Evolutionary conservation across 345 rosid genomes (phyloP), one percentile per base, ranked within the genome.

Genomic region (Brassica carinata): DNA sequence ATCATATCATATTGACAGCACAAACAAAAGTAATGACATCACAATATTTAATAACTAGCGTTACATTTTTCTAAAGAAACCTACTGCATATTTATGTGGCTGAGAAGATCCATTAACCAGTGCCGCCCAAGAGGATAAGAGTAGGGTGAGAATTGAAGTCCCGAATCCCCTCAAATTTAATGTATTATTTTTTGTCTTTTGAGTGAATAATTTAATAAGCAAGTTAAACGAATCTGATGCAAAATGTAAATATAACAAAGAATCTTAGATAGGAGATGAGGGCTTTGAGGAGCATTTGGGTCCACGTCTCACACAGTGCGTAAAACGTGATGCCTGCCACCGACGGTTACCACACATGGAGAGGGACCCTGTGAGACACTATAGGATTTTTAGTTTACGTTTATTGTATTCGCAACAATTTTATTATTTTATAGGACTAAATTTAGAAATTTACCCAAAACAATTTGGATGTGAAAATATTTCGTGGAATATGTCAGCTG

Each of bases 231-330:
- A 68, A 38, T 76, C n/a, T 67, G 57, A 57, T 27, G 61, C 30
- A 53, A 67, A 68, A 38, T 40, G 43, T 68, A 68, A 58, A 69
- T 8, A 15, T 10, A 57, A 59, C 14, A 53, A 53, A 67, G 64
- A 45, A 38, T 40, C 9, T 26, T 67, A 11, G 1, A 48, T 7
- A 62, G 27, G 53, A 18, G 43, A 48, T 18, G 33, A 13, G 30
- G 53, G 23, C 23, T 4, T 0, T 65, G 31, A 51, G 30, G 33
- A 77, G 74, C 62, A 63, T 73, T 18, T 67, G 71, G 71, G 55
- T 19, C 40, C 79, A 76, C 79, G 67, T 76, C 31, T 76, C 73
- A 67, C 29, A 38, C 67, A 76, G 67, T 67, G 74, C 69, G 33
- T 69, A 27, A 61, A 61, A 61, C 11, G 53, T 30, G 62, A 58